Evolutionary conservation across 768 basidiomycete species (phyloP).

Genomic region (Strobilomyces confusus): DNA sequence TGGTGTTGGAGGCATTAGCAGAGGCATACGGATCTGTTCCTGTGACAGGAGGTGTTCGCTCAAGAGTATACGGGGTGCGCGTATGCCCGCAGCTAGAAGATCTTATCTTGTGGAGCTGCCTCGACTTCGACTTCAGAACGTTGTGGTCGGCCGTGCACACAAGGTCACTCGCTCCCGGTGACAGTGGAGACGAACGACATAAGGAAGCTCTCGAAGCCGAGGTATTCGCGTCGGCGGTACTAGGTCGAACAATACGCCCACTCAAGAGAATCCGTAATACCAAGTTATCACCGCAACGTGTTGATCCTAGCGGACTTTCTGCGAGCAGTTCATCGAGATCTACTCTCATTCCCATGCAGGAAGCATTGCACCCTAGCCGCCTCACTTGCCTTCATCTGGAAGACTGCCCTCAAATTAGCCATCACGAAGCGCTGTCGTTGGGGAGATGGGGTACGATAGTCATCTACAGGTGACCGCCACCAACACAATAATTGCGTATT

Average conservation of each 20-base stretch:
- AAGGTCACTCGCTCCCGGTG: conserved; percentile 21
- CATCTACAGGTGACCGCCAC: conserved; percentile 13
- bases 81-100: conserved; percentile 49
- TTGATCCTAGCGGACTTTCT: conserved; percentile 9
- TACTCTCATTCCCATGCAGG: conserved; percentile 36
- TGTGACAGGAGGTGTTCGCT: conserved; percentile 7
- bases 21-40: conserved; percentile 32
- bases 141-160: conserved; percentile 37
- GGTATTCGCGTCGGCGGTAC: conserved; percentile 22
- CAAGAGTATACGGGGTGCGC: conserved; percentile 36
- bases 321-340: conserved; percentile 25
- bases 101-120: conserved; percentile 50
- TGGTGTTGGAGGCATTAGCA: conserved; percentile 39
- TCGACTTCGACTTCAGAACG: conserved; percentile 37
- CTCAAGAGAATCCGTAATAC: conserved; percentile 30
- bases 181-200: conserved; percentile 13
- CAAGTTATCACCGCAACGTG: conserved; percentile 10
- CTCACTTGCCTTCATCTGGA: conserved; percentile 43
- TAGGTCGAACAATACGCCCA: conserved; percentile 34
- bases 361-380: conserved; percentile 30
- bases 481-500: conserved; percentile 3
- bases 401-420: conserved; percentile 36
- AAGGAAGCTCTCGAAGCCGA: conserved; percentile 16
- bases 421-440: conserved; percentile 37
- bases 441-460: conserved; percentile 35